Evolutionary conservation across 345 rosid species (phyloP).

Genomic region (Firmiana major): DNA sequence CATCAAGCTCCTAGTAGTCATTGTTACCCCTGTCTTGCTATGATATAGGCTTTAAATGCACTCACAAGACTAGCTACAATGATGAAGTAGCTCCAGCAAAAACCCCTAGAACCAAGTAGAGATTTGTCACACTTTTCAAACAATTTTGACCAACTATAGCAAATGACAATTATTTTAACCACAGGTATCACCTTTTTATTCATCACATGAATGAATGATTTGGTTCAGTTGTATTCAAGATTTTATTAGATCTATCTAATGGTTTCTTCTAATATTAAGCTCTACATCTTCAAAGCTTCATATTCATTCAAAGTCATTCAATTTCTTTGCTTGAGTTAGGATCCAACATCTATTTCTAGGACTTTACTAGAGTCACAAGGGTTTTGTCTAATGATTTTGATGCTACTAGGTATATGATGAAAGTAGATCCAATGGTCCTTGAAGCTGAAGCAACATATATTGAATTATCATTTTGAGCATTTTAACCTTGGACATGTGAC

Average conservation of each 20-base stretch:
- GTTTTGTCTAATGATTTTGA: neutral
- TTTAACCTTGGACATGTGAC: neutral
- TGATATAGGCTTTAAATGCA: neutral
- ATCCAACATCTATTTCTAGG: neutral
- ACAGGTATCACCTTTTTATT: neutral
- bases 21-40: neutral
- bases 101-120: neutral
- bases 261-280: neutral
- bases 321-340: neutral
- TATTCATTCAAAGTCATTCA: neutral
- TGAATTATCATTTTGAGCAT: neutral
- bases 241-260: too few species aligned
- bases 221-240: neutral
- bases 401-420: neutral
- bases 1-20: neutral
- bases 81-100: too few species aligned
- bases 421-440: neutral
- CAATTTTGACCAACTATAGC: neutral
- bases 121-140: neutral
- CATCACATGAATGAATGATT: neutral
- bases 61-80: too few species aligned
- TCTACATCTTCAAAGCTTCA: neutral
- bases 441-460: neutral
- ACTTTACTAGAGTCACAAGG: neutral
- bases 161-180: neutral